These are phyloP conservation scores for Claviceps maximensis DNA, from an alignment of 2,329 filamentous ascomycete genomes.

Conservation along the genomic window DNA sequence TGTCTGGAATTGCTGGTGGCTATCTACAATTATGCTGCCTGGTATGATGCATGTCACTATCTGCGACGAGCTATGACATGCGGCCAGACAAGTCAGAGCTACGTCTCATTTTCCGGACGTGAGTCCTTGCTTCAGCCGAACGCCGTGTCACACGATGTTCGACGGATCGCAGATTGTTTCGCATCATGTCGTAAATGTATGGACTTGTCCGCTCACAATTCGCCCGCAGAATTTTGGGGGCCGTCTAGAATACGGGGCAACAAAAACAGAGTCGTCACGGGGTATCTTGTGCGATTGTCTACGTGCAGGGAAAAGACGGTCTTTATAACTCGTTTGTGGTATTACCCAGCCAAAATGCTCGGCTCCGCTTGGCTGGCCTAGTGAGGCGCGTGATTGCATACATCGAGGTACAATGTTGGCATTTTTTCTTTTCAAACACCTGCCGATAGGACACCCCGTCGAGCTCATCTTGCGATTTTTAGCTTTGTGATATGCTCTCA, in stretches of 20 bases:
- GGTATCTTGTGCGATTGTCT: not conserved
- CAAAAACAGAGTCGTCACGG: not conserved
- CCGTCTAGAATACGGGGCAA: not conserved
- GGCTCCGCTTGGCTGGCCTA: not conserved
- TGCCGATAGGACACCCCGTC: not conserved
- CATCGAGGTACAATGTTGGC: not conserved
- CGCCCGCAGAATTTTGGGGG: slow-evolving; percentile 1
- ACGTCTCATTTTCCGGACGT: no score
- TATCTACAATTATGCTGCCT: not conserved
- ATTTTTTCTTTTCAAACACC: not conserved
- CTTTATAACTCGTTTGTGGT: not conserved
- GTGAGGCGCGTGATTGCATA: not conserved
- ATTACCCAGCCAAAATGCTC: not conserved
- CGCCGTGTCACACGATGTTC: not conserved
- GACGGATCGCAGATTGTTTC: no score
- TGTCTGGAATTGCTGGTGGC: not conserved
- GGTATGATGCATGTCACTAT: no score
- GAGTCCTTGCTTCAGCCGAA: no score
- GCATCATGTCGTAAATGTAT: not conserved
- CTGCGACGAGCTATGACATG: not conserved
- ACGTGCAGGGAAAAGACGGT: not conserved
- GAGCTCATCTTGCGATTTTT: not conserved
- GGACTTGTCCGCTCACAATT: not conserved
- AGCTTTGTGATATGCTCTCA: no score
- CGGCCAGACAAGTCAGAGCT: no score